These are phyloP conservation scores for Pyrrhoderma noxium DNA, from an alignment of 1,284 basidiomycete species.

Conservation along the genomic window DNA sequence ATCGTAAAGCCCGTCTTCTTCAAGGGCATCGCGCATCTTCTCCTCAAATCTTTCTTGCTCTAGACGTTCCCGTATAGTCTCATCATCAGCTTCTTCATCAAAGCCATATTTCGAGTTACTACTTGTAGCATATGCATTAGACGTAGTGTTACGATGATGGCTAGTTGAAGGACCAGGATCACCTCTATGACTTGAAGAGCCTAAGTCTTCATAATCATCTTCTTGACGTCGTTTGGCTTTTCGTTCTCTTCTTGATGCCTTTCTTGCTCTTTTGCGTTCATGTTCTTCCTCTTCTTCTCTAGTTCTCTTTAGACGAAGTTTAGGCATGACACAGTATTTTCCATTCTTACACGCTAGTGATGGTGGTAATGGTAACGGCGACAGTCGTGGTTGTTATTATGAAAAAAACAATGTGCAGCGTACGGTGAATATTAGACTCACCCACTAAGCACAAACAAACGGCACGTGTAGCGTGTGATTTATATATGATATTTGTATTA, in stretches of 20 bases:
- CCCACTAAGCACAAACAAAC: no score
- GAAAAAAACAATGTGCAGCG: no score
- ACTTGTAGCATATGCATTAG: not conserved
- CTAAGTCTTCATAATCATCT: not conserved
- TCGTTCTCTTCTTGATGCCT: constrained; percentile 12
- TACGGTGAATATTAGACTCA: no score
- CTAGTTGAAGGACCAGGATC: constrained; percentile 10
- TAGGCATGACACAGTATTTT: constrained; percentile 43
- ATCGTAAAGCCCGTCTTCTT: constrained; percentile 40
- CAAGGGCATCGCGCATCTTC: constrained; percentile 62
- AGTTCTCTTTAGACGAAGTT: constrained; percentile 65
- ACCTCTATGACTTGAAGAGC: no score
- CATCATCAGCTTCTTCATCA: constrained; percentile 15
- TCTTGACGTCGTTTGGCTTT: not conserved
- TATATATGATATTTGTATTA: no score
- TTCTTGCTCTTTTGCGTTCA: constrained; percentile 41
- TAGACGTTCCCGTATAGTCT: constrained; percentile 27
- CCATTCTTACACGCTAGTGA: no score
- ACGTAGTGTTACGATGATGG: not conserved
- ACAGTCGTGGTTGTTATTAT: no score
- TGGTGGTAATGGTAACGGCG: no score
- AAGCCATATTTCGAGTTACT: not conserved
- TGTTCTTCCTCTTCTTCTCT: constrained; percentile 57
- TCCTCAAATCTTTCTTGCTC: constrained; percentile 61
- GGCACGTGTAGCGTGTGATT: no score